phyloP scores from a whole-genome alignment of 768 basidiomycete species.

The Amanita thiersii region DNA sequence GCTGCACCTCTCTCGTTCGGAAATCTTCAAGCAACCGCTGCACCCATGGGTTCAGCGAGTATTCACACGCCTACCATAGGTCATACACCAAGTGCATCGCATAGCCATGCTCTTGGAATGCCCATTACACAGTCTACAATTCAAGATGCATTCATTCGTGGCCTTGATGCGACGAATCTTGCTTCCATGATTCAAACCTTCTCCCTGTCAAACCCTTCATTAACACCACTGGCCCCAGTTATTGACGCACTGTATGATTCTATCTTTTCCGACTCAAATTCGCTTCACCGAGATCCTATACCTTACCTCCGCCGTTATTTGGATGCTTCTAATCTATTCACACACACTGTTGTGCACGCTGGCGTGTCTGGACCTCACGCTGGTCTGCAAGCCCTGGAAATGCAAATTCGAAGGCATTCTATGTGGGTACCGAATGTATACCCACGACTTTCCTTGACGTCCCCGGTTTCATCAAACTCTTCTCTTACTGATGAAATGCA shows the following conservation, averaged over 20 bases:
- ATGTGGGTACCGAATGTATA: constrained; percentile 37
- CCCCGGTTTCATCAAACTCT: constrained; percentile 12
- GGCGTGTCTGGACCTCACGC: constrained; percentile 47
- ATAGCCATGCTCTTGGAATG: constrained; percentile 17
- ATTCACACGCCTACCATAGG: constrained; percentile 13
- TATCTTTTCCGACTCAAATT: constrained; percentile 19
- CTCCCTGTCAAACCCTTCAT: constrained; percentile 37
- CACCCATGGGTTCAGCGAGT: constrained; percentile 13
- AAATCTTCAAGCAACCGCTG: constrained; percentile 12
- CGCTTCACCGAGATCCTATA: constrained; percentile 29
- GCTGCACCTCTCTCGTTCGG: no score
- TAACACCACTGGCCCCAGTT: constrained; percentile 41
- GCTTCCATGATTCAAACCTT: constrained; percentile 48
- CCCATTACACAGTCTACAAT: constrained; percentile 26
- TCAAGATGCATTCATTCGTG: constrained; percentile 40
- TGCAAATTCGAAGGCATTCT: constrained; percentile 48
- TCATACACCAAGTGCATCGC: constrained; percentile 12
- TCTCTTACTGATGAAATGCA: constrained; percentile 56
- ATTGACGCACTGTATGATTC: constrained; percentile 51
- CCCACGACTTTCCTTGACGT: constrained; percentile 9
- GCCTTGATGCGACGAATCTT: constrained; percentile 38
- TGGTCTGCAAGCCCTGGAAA: constrained; percentile 50
- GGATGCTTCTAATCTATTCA: constrained; percentile 44
- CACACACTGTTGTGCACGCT: constrained; percentile 40
- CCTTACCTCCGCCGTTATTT: constrained; percentile 41